Base-by-base conservation (phyloP, 2,329 filamentous ascomycete species). In the Lecanosticta acicola region DNA sequence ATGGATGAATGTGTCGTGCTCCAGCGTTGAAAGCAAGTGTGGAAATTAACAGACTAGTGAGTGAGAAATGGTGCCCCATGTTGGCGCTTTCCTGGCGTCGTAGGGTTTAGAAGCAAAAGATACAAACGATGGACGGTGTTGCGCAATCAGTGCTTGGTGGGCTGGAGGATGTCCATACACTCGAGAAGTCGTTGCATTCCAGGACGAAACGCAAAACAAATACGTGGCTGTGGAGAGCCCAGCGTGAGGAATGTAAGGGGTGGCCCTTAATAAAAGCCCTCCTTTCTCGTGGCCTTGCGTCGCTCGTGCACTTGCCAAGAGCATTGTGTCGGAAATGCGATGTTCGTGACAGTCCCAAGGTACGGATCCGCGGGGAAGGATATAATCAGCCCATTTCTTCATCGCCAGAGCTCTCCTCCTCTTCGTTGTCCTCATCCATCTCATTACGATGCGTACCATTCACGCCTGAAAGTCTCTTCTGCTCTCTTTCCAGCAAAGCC, bases 401-500 rank as follows among this genome's bases (percentile, higher is more conserved):
- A 10, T 54, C 48, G 32, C 36, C 41, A 33, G 41, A 37, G 26
- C 32, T 35, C 10, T 45, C 36, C 17, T 44, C 37, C 11, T 33
- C 37, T 13, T 45, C 36, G 24, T 44, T 32, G 14, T 33, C 37
- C 13, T 48, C 38, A 11, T 32, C 45, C 34, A 39, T 32, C 13
- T 14, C 21, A 8, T 24, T 34, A n/a, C 49, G 46, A 32, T 54
- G 54, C 24, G 18, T 11, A 21, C 29, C 38, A 20, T 26, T 32
- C 32, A 36, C 38, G 2, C 17, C 39, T 4, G 42, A 26, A 19
- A 44, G 11, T 16, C 50, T 46, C 32, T 55, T 51, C 29, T 59
- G 59, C 49, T 69, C 64, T 39, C 60, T 49, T 19, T 57, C 46
- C 33, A 65, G 39, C 21, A 69, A 57, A 29, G 58, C 65, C 33